Evolutionary conservation across 306 rosid species (phyloP).

Genomic region (Psophocarpus tetragonolobus): DNA sequence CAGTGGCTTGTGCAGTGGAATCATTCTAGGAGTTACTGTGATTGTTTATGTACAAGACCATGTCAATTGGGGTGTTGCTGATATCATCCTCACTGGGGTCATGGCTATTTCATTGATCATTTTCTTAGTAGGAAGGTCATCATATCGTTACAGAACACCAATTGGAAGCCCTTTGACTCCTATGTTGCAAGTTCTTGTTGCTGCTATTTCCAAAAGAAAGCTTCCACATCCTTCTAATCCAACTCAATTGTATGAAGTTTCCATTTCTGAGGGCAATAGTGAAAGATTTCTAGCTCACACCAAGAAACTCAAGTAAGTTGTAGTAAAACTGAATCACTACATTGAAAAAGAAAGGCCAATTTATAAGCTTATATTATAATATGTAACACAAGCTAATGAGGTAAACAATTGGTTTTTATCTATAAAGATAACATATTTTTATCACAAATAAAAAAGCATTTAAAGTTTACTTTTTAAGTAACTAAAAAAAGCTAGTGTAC

Average conservation of each 20-base stretch:
- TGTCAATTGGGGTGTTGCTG: slow-evolving; percentile 78
- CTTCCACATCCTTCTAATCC: slow-evolving; percentile 64
- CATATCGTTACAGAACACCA: slow-evolving; percentile 65
- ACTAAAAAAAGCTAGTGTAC: no score
- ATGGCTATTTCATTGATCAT: slow-evolving; percentile 74
- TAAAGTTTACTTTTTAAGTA: background rate
- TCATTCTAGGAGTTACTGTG: slow-evolving; percentile 80
- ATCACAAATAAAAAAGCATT: no score
- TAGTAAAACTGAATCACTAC: background rate
- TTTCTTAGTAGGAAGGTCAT: slow-evolving; percentile 59
- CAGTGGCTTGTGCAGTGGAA: slow-evolving; percentile 76
- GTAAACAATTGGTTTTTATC: background rate
- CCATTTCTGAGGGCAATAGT: slow-evolving; percentile 38
- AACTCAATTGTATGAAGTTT: slow-evolving; percentile 54
- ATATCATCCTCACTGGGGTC: slow-evolving; percentile 61
- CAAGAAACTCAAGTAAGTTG: slow-evolving; percentile 72
- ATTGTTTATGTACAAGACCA: slow-evolving; percentile 83
- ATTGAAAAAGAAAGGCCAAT: background rate
- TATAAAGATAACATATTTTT: background rate
- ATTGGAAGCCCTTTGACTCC: slow-evolving; percentile 88
- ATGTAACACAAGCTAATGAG: background rate
- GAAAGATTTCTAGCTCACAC: slow-evolving; percentile 72
- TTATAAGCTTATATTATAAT: background rate
- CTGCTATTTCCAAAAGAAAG: slow-evolving; percentile 71
- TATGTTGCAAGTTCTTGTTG: slow-evolving; percentile 78